Conservation (phyloP, 495 filamentous ascomycete genomes). For the Tetracladium marchalianum region DNA sequence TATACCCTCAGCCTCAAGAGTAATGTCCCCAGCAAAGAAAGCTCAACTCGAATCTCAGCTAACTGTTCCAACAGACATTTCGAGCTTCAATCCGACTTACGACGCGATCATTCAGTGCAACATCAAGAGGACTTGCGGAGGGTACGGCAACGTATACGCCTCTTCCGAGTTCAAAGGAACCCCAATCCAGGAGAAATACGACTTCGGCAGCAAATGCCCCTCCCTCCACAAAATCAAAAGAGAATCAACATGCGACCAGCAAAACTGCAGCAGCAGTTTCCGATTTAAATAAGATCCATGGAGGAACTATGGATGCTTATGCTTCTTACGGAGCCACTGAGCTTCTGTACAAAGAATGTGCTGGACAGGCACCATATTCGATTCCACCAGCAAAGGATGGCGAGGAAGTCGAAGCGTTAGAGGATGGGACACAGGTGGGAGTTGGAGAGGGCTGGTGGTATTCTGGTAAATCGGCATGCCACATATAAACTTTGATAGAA, state of each 20-base stretch:
- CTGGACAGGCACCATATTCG: constrained; percentile 62
- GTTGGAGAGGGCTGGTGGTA: constrained; percentile 75
- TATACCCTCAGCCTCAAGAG: constrained; percentile 1
- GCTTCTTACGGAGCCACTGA: constrained; percentile 70
- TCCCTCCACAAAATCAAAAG: too few relatives aligned
- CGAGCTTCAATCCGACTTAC: not conserved
- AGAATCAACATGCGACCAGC: not conserved
- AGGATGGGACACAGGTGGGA: constrained; percentile 69
- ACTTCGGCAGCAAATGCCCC: not conserved
- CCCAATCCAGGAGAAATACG: not conserved
- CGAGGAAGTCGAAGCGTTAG: constrained; percentile 49
- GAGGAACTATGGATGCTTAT: constrained; percentile 38
- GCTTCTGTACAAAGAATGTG: constrained; percentile 67
- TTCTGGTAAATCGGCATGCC: constrained; percentile 42
- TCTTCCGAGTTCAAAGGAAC: constrained; percentile 6
- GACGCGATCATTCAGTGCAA: constrained; percentile 9
- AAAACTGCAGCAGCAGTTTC: not conserved
- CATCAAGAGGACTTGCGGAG: not conserved
- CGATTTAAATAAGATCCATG: not conserved
- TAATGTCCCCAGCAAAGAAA: not conserved
- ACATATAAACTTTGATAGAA: not conserved
- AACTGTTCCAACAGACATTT: not conserved
- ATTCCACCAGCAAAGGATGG: constrained; percentile 49
- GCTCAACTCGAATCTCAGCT: not conserved
- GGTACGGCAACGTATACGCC: constrained; percentile 4